Evolutionary conservation across 148 eudicot species (phyloP), one percentile per base, ranked within the genome.

Genomic region (Spergularia marina): DNA sequence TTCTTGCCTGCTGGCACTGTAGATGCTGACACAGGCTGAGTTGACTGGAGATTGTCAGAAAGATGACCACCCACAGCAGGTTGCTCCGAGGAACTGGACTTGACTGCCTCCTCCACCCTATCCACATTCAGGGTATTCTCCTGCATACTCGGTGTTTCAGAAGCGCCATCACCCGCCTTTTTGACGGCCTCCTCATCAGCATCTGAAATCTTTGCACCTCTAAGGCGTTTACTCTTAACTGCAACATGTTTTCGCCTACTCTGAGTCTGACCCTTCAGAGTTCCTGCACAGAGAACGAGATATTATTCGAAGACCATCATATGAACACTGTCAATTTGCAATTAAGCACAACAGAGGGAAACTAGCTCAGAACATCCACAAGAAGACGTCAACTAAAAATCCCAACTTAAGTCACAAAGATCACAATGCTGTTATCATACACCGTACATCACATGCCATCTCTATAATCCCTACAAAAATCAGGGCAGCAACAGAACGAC

Each of bases 161-260:
- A 25, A 1, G 70, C 61, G 23, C 56, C 51, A 36, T 67, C 73
- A 58, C 47, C 44, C 3, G 34, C 49, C 5, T 61, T 40, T 54
- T 73, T 69, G 23, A 66, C 81, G 39, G 53, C 47, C 12, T 54
- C 51, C 59, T 79, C 87, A 18, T 80, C 81, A 71, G 57, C 56
- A 69, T 86, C 85, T 58, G 76, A 76, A 82, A 89, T 77, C 76
- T 80, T 83, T 47, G 77, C 88, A 81, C 89, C 90, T 62, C 86
- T 85, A 9, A 63, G 6, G 12, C 83, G 85, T 65, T 70, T 82
- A 11, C 30, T 63, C 62, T 51, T 72, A 44, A 58, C 15, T 51
- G 86, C 86, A 73, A 74, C 78, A 65, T 79, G 85, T 84, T 93
- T 89, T 44, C 80, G 81, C 71, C 83, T 85, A 10, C 62, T 71